phyloP scores from a whole-genome alignment of 2,329 filamentous ascomycete genomes.

The Fusarium verticillioides region DNA sequence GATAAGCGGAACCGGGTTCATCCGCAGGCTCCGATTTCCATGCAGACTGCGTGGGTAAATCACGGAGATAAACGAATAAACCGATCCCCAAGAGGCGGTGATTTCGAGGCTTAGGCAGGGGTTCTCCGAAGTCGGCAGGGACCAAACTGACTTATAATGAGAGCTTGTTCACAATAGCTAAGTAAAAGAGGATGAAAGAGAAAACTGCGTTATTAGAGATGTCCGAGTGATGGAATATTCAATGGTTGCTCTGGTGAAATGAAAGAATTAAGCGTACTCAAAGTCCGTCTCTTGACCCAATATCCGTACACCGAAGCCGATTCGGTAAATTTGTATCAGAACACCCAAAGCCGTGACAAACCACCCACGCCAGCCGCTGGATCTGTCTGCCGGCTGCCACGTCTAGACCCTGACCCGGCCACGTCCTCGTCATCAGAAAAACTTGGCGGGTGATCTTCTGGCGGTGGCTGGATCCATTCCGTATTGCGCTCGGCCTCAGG shows the following conservation, averaged over 20 bases:
- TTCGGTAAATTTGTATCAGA: not conserved
- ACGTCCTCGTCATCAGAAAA: not conserved
- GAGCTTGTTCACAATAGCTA: not conserved
- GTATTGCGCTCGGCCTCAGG: not conserved
- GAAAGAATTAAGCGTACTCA: no score
- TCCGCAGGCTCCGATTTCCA: not conserved
- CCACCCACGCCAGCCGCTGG: not conserved
- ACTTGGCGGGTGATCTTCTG: not conserved
- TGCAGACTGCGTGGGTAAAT: not conserved
- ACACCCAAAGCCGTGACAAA: conserved; percentile 3
- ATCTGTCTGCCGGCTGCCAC: not conserved
- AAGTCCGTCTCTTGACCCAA: not conserved
- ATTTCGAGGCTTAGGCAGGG: not conserved
- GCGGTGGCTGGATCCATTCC: not conserved
- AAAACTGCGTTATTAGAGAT: accelerated
- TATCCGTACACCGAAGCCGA: not conserved
- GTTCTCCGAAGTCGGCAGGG: not conserved
- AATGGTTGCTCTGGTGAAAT: no score
- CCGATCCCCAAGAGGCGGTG: not conserved
- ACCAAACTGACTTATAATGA: not conserved
- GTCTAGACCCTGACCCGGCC: not conserved
- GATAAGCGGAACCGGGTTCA: not conserved
- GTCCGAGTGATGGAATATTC: accelerated
- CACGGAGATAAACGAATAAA: not conserved
- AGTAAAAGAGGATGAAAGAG: accelerated